Percentiles rank a stretch among this genome's conserved stretches.
phyloP scores from a whole-genome alignment of 73 alveolate species.

The Paramecium biaurelia region DNA sequence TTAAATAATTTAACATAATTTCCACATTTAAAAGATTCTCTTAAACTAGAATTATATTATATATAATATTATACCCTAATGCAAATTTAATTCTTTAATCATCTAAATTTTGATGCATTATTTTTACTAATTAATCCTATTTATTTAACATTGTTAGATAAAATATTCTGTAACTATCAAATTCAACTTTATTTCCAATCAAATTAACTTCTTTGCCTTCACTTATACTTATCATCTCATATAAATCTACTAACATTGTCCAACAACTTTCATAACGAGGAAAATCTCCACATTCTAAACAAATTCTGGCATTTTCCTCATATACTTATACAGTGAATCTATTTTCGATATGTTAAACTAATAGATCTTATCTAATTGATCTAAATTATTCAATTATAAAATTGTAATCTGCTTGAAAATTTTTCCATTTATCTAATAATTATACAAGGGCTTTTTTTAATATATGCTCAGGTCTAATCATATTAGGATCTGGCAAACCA shows the following conservation, averaged over 20 bases:
- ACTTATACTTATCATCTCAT: slow-evolving; percentile 66
- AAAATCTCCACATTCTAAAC: slow-evolving; percentile 81
- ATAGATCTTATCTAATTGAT: slow-evolving; percentile 80
- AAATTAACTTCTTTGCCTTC: slow-evolving; percentile 65
- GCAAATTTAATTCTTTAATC: slow-evolving; percentile 51
- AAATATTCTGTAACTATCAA: slow-evolving; percentile 74
- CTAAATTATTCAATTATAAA: slow-evolving; percentile 79
- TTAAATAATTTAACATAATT: slow-evolving; percentile 75
- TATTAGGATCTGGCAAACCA: slow-evolving; percentile 78
- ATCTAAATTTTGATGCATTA: background rate
- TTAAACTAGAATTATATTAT: background rate
- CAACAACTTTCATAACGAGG: slow-evolving; percentile 82
- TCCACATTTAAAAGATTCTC: slow-evolving; percentile 60
- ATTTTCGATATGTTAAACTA: slow-evolving; percentile 77
- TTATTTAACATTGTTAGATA: slow-evolving; percentile 69
- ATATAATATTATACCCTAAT: background rate
- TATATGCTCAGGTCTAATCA: slow-evolving; percentile 82
- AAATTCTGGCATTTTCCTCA: slow-evolving; percentile 87
- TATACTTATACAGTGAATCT: slow-evolving; percentile 79
- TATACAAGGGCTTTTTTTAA: slow-evolving; percentile 71
- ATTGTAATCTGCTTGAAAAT: slow-evolving; percentile 70
- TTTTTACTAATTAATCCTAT: slow-evolving; percentile 38
- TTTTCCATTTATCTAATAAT: slow-evolving; percentile 73
- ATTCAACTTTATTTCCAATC: slow-evolving; percentile 63
- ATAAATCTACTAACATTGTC: slow-evolving; percentile 73